These are phyloP conservation scores for Alternaria solani DNA, from an alignment of 2,329 filamentous ascomycete species.

Conservation along the genomic window DNA sequence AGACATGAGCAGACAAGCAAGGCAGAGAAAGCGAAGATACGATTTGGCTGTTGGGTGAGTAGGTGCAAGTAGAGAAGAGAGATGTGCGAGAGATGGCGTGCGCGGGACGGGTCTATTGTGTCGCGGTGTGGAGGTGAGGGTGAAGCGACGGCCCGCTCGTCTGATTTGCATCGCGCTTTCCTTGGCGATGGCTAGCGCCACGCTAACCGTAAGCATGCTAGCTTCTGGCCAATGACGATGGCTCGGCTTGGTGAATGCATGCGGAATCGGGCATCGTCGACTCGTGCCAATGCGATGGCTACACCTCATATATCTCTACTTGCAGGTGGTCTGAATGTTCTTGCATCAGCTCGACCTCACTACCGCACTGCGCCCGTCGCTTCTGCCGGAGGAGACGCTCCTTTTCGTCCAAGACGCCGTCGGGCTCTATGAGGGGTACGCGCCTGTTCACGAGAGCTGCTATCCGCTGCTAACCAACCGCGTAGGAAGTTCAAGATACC, in stretches of 20 bases:
- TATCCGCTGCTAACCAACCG: constrained; percentile 20
- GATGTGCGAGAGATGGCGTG: constrained; percentile 2
- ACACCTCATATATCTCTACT: constrained; percentile 21
- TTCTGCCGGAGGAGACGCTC: constrained; percentile 91
- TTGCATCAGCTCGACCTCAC: constrained; percentile 95
- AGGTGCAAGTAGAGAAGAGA: constrained; percentile 12
- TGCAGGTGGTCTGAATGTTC: constrained; percentile 78
- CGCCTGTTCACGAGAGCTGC: constrained; percentile 25
- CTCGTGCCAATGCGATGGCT: constrained; percentile 19
- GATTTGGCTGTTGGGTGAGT: constrained; percentile 26
- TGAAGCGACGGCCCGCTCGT: constrained; percentile 28
- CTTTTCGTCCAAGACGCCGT: constrained; percentile 98
- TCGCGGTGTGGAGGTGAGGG: constrained; percentile 18
- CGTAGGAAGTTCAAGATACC: constrained; percentile 91
- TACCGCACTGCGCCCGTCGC: constrained; percentile 89
- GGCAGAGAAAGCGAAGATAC: constrained; percentile 4
- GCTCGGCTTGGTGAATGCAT: constrained; percentile 22
- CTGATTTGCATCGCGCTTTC: constrained; percentile 17
- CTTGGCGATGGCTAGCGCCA: constrained; percentile 15
- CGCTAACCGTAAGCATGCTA: constrained; percentile 16
- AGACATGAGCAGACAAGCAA: constrained; percentile 34
- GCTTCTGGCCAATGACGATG: constrained; percentile 29
- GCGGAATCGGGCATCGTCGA: constrained; percentile 10
- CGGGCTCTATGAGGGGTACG: constrained; percentile 95
- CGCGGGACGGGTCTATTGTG: constrained; percentile 10